Base-by-base conservation (phyloP, 495 filamentous ascomycete genomes). In the Geopyxis carbonaria region DNA sequence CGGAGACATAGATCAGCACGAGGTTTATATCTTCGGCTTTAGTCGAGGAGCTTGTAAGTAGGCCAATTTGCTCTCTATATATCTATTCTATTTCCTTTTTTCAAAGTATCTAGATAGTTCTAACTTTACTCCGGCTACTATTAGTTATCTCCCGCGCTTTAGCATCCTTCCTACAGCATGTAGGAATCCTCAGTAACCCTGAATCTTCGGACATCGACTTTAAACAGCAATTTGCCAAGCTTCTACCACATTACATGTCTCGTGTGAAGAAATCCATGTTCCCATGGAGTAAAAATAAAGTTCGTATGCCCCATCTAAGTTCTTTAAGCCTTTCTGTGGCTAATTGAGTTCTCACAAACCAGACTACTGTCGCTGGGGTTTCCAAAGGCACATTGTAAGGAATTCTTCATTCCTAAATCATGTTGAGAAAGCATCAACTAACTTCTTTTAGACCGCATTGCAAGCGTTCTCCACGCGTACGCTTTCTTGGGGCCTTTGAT, bases 401-500 rank as follows among this genome's bases (percentile, higher is more conserved):
- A 32, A 13, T 13, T 19, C 9, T 14, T 21, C 4, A 27, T 41
- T 32, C 25, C 7, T 32, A 16, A 23, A 33, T 41, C 9, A 18
- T 30, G 15, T 11, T n/a, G 11, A 11, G 27, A 30, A 11, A n/a
- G 11, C 32, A 18, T 11, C 13, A 21, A 18, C 20, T 11, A 34
- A 15, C 23, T 18, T 14, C 7, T 39, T 30, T 15, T 15, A 30
- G 11, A n/a, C 31, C 20, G 31, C 20, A 19, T 34, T 11, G n/a
- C n/a, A n/a, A n/a, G n/a, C 32, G 33, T 7, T 44, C 34, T 9
- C 45, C 47, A 11, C 45, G 35, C 5, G 20, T 51, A 16, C 35
- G 47, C 8, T 34, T 51, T 22, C 34, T 51, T 9, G 47, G 47
- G 4, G 47, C 22, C n/a, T 51, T 51, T 28, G 47, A 51, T 15